These are phyloP conservation scores for Chrysopogon serrulatus DNA, from an alignment of 176 grass and related monocot species.

Conservation along the genomic window DNA sequence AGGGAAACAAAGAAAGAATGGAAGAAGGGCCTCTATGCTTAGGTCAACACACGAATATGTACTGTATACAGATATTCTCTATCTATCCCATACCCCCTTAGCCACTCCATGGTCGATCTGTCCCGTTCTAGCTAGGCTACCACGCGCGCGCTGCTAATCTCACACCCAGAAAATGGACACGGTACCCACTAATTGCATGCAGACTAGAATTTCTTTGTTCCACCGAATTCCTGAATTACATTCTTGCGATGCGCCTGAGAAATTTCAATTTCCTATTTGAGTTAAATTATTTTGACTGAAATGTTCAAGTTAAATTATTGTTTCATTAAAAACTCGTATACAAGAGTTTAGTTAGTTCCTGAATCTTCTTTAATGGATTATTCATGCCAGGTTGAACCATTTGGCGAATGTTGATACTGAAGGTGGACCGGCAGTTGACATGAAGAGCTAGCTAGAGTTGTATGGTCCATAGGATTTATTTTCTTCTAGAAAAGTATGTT, in stretches of 20 bases:
- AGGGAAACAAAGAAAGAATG: neutral
- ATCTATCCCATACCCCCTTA: neutral
- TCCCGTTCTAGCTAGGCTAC: neutral
- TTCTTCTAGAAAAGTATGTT: neutral
- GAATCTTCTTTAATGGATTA: neutral
- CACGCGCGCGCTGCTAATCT: neutral
- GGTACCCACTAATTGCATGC: neutral
- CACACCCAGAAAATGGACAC: neutral
- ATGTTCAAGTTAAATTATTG: too few relatives aligned
- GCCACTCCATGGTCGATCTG: neutral
- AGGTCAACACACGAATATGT: constrained; percentile 20
- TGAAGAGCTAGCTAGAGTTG: neutral
- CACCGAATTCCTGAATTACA: neutral
- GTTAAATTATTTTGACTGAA: too few relatives aligned
- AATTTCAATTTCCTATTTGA: neutral
- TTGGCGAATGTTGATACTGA: neutral
- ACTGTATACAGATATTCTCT: constrained; percentile 15
- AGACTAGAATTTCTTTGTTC: neutral
- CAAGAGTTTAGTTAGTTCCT: neutral
- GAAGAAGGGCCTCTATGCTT: neutral
- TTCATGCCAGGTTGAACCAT: neutral
- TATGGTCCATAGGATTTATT: neutral
- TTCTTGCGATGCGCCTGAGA: neutral
- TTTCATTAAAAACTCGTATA: neutral
- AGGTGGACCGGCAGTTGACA: neutral